These are phyloP conservation scores for Osmanthus fragrans DNA, from an alignment of 257 asterid species.

Conservation along the genomic window DNA sequence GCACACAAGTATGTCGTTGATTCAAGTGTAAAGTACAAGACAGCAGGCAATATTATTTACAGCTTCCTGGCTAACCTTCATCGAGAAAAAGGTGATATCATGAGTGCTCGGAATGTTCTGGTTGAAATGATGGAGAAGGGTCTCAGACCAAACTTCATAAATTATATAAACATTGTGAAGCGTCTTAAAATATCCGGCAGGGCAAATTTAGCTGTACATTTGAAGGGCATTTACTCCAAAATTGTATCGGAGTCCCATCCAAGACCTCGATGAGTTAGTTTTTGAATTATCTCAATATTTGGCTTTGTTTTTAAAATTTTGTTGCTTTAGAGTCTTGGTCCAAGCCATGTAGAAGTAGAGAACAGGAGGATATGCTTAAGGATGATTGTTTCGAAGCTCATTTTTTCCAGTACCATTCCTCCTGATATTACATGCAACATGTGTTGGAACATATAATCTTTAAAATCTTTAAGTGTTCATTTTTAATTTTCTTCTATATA, in stretches of 20 bases:
- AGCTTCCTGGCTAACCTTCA: constrained; percentile 65
- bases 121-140: constrained; percentile 74
- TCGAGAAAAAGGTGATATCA: constrained; percentile 46
- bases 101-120: constrained; percentile 52
- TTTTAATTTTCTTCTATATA: too few relatives aligned
- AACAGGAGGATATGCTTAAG: not conserved
- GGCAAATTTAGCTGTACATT: constrained; percentile 46
- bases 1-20: constrained; percentile 56
- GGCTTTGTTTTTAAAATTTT: not conserved
- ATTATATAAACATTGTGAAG: constrained; percentile 44
- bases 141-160: constrained; percentile 55
- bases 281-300: not conserved
- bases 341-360: constrained; percentile 16
- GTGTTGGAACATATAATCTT: not conserved
- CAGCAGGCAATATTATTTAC: constrained; percentile 47
- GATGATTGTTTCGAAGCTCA: constrained; percentile 5
- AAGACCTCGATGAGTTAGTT: constrained; percentile 26
- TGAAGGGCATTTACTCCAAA: constrained; percentile 38
- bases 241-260: constrained; percentile 24
- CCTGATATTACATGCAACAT: not conserved
- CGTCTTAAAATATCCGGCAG: constrained; percentile 44
- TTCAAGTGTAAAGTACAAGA: constrained; percentile 35
- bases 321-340: constrained; percentile 5
- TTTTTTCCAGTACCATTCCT: not conserved
- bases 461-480: too few relatives aligned